These are phyloP conservation scores for Cardamine resedifolia DNA, from an alignment of 345 rosid species.

Conservation along the genomic window DNA sequence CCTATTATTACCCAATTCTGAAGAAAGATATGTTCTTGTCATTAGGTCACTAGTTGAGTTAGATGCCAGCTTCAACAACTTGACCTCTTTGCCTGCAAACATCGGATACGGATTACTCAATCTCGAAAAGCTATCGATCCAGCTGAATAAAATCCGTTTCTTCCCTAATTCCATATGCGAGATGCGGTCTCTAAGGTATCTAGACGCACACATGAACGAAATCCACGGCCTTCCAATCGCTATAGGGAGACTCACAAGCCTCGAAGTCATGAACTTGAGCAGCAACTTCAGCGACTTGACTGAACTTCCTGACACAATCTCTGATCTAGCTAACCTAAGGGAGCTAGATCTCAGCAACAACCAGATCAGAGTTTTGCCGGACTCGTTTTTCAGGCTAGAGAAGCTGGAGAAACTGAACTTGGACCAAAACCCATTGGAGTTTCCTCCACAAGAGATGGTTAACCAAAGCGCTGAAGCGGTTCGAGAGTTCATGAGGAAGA, in stretches of 20 bases:
- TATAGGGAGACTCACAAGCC: slow-evolving; percentile 71
- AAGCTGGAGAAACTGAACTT: slow-evolving; percentile 71
- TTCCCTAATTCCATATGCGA: slow-evolving; percentile 80
- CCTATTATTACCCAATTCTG: neutral
- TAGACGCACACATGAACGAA: slow-evolving; percentile 94
- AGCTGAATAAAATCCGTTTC: slow-evolving; percentile 65
- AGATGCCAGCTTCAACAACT: slow-evolving; percentile 82
- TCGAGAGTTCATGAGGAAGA: slow-evolving; percentile 67
- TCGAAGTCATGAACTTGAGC: slow-evolving; percentile 77
- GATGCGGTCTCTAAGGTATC: slow-evolving; percentile 64
- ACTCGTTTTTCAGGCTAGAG: slow-evolving; percentile 70
- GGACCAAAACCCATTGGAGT: slow-evolving; percentile 78
- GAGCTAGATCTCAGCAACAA: slow-evolving; percentile 95
- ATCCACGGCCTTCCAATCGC: slow-evolving; percentile 76
- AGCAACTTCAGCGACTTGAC: slow-evolving; percentile 81
- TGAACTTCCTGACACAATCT: slow-evolving; percentile 67
- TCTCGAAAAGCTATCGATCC: slow-evolving; percentile 71
- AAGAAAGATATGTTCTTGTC: neutral
- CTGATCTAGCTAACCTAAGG: slow-evolving; percentile 68
- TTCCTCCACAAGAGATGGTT: slow-evolving; percentile 65
- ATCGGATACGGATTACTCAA: slow-evolving; percentile 68
- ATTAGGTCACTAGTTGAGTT: slow-evolving; percentile 60
- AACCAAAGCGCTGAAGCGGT: slow-evolving; percentile 65
- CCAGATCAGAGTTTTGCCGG: slow-evolving; percentile 78
- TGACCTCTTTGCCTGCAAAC: slow-evolving; percentile 67